phyloP scores from a whole-genome alignment of 352 stramenopile species.

The Pythium dissotocum region DNA sequence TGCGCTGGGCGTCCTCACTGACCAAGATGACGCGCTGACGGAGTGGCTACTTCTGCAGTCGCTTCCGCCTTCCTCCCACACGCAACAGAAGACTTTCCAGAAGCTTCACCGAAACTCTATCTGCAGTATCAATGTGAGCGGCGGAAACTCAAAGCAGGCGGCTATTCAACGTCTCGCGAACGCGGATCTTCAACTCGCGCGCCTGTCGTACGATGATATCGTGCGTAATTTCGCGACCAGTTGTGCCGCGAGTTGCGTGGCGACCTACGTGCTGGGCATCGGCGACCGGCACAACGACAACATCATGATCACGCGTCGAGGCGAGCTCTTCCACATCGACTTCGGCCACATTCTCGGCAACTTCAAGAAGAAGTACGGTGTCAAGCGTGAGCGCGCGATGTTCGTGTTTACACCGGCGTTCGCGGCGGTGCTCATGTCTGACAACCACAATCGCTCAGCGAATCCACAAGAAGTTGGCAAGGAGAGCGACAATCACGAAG shows the following conservation, averaged over 20 bases:
- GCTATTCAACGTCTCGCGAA: slow-evolving; percentile 13
- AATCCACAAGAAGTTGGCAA: background rate
- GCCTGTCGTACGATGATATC: slow-evolving; percentile 16
- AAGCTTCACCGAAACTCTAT: slow-evolving; percentile 22
- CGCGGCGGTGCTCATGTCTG: slow-evolving; percentile 32
- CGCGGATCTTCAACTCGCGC: background rate
- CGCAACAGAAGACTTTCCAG: slow-evolving; percentile 21
- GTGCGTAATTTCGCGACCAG: slow-evolving; percentile 31
- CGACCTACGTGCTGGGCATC: slow-evolving; percentile 57
- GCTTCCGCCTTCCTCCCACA: slow-evolving; percentile 1
- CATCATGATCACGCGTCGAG: slow-evolving; percentile 47
- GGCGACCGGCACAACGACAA: slow-evolving; percentile 62
- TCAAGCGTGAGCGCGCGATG: slow-evolving; percentile 32
- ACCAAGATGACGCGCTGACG: slow-evolving; percentile 26
- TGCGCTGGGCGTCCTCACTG: slow-evolving; percentile 27
- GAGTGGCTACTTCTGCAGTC: slow-evolving; percentile 32
- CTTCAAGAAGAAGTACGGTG: slow-evolving; percentile 36
- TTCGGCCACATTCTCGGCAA: slow-evolving; percentile 48
- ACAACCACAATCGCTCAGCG: background rate
- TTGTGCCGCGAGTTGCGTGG: slow-evolving; percentile 43
- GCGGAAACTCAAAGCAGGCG: background rate
- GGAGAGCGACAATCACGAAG: background rate
- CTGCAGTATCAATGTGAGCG: background rate
- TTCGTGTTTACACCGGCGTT: slow-evolving; percentile 37
- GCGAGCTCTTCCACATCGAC: slow-evolving; percentile 45